phyloP scores from a whole-genome alignment of 495 filamentous ascomycete genomes.

The Melanomma pulvis-pyrius region DNA sequence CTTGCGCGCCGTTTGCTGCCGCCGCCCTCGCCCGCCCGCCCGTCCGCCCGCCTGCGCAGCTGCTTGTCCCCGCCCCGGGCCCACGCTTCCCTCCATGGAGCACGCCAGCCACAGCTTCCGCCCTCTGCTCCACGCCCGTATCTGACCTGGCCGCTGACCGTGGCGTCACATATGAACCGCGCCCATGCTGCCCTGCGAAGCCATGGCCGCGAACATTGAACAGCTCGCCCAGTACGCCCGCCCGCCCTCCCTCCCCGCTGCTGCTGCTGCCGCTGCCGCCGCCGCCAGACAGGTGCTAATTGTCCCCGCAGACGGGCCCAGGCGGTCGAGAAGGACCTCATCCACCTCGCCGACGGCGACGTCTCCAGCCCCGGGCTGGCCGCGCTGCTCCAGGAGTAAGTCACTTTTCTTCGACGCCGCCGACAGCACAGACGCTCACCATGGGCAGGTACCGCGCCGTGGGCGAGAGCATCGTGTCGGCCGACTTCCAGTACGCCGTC shows the following conservation, averaged over 20 bases:
- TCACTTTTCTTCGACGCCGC: not conserved
- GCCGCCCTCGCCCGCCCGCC: not conserved
- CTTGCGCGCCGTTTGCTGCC: constrained; percentile 30
- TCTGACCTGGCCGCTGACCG: constrained; percentile 61
- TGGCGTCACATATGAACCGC: constrained; percentile 50
- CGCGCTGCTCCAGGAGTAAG: constrained; percentile 30
- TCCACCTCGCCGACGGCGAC: constrained; percentile 25
- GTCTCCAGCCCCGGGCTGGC: constrained; percentile 20
- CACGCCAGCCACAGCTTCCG: constrained; percentile 38
- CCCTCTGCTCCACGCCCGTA: constrained; percentile 51
- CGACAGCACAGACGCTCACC: constrained; percentile 18
- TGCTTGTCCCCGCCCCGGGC: constrained; percentile 34
- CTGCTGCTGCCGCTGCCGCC: not conserved
- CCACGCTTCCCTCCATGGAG: constrained; percentile 45
- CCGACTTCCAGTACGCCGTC: constrained; percentile 71
- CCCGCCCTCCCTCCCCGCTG: not conserved
- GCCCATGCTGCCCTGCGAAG: constrained; percentile 29
- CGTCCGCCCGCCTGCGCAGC: constrained; percentile 4
- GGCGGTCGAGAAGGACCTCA: constrained; percentile 27
- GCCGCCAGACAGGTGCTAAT: not conserved
- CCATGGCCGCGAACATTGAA: constrained; percentile 51
- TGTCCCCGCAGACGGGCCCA: constrained; percentile 29
- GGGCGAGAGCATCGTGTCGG: constrained; percentile 72
- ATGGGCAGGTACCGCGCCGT: constrained; percentile 63
- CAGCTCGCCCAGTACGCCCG: constrained; percentile 34